These are phyloP conservation scores for Chaetomium sp. DNA, from an alignment of 2,329 filamentous ascomycete genomes.

Conservation along the genomic window DNA sequence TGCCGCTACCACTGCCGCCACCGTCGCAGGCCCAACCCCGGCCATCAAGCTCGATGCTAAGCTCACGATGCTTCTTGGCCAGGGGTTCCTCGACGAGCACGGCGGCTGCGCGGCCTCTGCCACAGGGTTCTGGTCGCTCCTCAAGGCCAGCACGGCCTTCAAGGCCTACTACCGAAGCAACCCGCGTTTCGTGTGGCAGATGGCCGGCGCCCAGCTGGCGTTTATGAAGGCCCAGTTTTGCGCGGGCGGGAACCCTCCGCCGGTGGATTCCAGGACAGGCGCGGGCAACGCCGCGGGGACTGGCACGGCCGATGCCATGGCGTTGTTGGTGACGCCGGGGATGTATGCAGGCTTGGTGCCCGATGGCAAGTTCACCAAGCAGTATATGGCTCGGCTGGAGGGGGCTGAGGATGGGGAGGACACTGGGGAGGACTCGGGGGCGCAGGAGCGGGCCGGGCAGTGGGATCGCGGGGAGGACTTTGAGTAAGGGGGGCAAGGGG, in stretches of 20 bases:
- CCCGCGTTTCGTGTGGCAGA: conserved; percentile 38
- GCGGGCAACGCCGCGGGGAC: neutral
- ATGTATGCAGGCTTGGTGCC: conserved; percentile 24
- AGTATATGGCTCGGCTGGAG: conserved; percentile 21
- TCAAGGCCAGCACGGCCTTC: conserved; percentile 47
- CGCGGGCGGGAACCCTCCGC: neutral
- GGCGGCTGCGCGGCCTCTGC: conserved; percentile 16
- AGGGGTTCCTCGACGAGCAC: conserved; percentile 21
- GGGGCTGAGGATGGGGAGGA: conserved; percentile 1
- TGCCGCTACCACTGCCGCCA: too few species aligned
- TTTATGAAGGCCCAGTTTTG: conserved; percentile 37
- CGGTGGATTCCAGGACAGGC: too few species aligned
- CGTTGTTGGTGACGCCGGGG: conserved; percentile 15
- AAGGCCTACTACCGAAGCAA: conserved; percentile 28
- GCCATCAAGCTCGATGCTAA: conserved; percentile 18
- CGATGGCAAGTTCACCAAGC: conserved; percentile 23
- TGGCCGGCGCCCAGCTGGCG: conserved; percentile 44
- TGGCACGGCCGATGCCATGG: conserved; percentile 18
- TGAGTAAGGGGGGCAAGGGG: too few species aligned
- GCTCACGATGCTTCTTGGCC: conserved; percentile 28
- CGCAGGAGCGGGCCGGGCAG: too few species aligned
- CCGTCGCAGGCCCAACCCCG: too few species aligned
- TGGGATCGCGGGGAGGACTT: too few species aligned
- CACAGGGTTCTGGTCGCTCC: conserved; percentile 38
- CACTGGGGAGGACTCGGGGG: too few species aligned